Conservation (phyloP, 768 basidiomycete species). For the Kwoniella europaea region DNA sequence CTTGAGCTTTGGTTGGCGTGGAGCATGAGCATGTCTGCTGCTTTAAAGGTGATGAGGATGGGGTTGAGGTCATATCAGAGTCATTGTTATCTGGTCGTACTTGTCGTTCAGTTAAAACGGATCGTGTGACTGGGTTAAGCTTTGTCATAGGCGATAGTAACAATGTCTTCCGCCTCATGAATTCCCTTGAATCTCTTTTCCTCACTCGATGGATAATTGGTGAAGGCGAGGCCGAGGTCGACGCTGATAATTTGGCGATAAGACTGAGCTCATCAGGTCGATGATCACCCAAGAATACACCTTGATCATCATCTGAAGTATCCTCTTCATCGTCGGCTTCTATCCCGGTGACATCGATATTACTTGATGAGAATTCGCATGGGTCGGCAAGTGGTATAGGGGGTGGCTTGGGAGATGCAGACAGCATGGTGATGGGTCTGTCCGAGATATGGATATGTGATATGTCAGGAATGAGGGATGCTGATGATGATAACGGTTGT, state of each 20-base stretch:
- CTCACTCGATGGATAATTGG: constrained; percentile 16
- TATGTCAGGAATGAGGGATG: background rate
- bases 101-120: constrained; percentile 4
- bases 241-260: constrained; percentile 28
- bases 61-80: constrained; percentile 7
- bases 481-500: background rate
- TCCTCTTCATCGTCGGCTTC: constrained; percentile 19
- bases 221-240: background rate
- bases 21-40: background rate
- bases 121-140: background rate
- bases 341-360: background rate
- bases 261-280: constrained; percentile 24
- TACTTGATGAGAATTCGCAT: background rate
- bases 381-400: background rate
- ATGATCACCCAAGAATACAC: constrained; percentile 41
- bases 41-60: constrained; percentile 5
- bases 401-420: background rate
- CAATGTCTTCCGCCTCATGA: constrained; percentile 42
- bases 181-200: constrained; percentile 50
- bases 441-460: background rate
- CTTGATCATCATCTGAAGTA: constrained; percentile 32
- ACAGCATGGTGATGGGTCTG: background rate
- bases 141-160: constrained; percentile 17
- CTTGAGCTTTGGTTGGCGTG: background rate
- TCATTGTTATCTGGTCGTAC: constrained; percentile 20